phyloP scores from a whole-genome alignment of 208 protist species.

The Trypanosomatidae sp. region DNA sequence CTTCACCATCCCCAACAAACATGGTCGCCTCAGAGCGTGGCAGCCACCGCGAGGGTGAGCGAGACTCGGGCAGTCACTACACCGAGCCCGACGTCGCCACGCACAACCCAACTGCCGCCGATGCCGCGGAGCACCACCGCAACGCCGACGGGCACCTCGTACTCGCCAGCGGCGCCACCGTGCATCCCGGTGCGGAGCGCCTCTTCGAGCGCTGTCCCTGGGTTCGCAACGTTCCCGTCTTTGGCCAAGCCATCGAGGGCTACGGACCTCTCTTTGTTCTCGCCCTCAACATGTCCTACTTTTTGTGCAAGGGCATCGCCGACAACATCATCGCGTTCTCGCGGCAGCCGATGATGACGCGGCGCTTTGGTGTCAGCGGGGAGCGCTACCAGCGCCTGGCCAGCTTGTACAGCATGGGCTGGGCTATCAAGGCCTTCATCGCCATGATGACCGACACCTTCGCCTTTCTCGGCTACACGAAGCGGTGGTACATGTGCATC shows the following conservation, averaged over 20 bases:
- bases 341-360: conserved; percentile 48
- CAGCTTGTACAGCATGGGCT: conserved; percentile 46
- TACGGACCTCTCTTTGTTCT: conserved; percentile 40
- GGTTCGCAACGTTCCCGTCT: conserved; percentile 51
- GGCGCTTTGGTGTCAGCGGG: conserved; percentile 39
- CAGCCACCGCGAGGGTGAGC: too few species aligned
- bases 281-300: conserved; percentile 43
- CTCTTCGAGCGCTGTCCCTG: too few species aligned
- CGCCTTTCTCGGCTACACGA: conserved; percentile 69
- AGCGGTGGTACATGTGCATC: conserved; percentile 67
- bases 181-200: too few species aligned
- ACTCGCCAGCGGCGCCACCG: too few species aligned
- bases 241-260: conserved; percentile 34
- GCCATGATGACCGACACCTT: conserved; percentile 55
- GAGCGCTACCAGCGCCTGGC: conserved; percentile 59
- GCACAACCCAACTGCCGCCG: too few species aligned
- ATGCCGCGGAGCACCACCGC: too few species aligned
- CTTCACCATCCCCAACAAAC: too few species aligned
- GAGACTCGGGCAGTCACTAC: too few species aligned
- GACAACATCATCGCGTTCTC: conserved; percentile 40
- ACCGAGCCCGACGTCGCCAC: too few species aligned
- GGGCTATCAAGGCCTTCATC: conserved; percentile 57
- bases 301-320: conserved; percentile 59
- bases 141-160: too few species aligned
- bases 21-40: too few species aligned